phyloP scores from a whole-genome alignment of 148 eudicot species.

The Rhododendron molle region DNA sequence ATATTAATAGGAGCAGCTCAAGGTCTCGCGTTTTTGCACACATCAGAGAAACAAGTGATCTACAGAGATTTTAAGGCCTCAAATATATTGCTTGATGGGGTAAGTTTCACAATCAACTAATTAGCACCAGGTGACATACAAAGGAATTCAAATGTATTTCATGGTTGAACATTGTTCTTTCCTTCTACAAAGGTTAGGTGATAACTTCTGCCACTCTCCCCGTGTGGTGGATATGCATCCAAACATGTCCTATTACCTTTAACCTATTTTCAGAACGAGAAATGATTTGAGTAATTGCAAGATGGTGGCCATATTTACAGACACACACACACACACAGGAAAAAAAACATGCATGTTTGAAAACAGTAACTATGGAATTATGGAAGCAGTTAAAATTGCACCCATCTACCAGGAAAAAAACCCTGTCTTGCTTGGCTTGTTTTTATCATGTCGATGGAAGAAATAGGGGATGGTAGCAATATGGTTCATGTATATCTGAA shows the following conservation, averaged over 20 bases:
- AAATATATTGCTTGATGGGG: conserved; percentile 77
- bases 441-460: neutral
- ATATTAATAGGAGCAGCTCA: conserved; percentile 78
- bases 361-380: neutral
- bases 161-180: neutral
- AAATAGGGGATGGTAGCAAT: neutral
- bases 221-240: neutral
- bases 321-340: neutral
- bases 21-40: conserved; percentile 65
- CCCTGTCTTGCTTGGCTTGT: neutral
- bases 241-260: neutral
- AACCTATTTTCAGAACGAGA: neutral
- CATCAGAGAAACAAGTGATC: conserved; percentile 63
- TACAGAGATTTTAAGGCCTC: conserved; percentile 80
- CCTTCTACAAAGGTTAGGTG: neutral
- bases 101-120: conserved; percentile 24
- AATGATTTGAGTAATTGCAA: neutral
- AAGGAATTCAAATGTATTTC: conserved; percentile 8
- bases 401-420: neutral
- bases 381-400: neutral
- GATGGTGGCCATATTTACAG: neutral
- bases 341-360: neutral
- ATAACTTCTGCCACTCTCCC: neutral
- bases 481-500: neutral
- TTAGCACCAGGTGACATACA: neutral